Evolutionary conservation across 768 basidiomycete species (phyloP), one percentile per base, ranked within the genome.

Genomic region (Butyriboletus loyo): DNA sequence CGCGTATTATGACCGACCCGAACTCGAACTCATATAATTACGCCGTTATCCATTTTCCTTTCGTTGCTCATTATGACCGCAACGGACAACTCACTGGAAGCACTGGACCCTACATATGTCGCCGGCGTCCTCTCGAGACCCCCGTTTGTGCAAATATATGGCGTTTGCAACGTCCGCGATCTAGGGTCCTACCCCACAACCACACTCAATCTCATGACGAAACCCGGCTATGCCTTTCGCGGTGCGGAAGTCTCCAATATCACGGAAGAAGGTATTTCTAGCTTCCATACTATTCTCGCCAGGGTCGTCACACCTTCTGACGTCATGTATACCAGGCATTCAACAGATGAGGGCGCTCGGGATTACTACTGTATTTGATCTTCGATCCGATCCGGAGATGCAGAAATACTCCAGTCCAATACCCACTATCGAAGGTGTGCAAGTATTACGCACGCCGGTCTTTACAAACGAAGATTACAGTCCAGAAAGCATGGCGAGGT

Each of bases 401-500:
- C 72, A 71, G 59, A 89, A 88, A 68, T 92, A 87, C 69, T 77
- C 82, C 47, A 66, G 81, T 5, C 86, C 86, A 11, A 71, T 79
- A 46, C 88, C 88, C 41, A 56, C 65, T 14, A 83, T 92, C 52
- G 79, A 83, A 25, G 86, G 83, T 7, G 76, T 90, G 22, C 75
- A 81, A 34, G 66, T 89, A 47, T 41, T 82, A 15, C 84, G 78
- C 49, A 72, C 74, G 14, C 88, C 89, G 1, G 86, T 91, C 47
- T 81, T 80, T 55, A 72, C 78, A 60, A 82, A 73, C 41, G 85
- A 85, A 64, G 89, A 92, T 64, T 91, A 91, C 67, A 89, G 87
- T 65, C 89, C 89, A 21, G 86, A 90, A 69, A 82, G 77, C 71
- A 86, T 92, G 82, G 86, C 89, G 61, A 86, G 81, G 89, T 90